Base-by-base conservation (phyloP, 129 eudicot genomes). In the Lonicera japonica region DNA sequence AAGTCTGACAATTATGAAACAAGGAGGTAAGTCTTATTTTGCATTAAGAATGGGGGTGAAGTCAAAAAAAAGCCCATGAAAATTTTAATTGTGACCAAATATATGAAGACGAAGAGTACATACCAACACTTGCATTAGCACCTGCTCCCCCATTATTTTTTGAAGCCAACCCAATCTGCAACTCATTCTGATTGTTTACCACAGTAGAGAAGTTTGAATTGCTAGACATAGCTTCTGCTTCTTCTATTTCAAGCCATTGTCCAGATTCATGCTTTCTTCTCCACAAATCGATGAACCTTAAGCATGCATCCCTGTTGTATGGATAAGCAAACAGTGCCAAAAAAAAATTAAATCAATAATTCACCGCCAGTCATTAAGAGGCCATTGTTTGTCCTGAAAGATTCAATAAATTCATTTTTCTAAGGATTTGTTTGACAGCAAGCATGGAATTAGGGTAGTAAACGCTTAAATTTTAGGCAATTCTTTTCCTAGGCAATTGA, bases 181-280 rank as follows among this genome's bases (percentile, higher is more conserved):
- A 39, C 58, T 79, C 87, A 72, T 79, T 72, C 24, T 68, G 78
- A 34, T 61, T 69, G 68, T 76, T 65, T 52, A 61, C 64, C 66
- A 73, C 58, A 7, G 84, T 77, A 64, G 80, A 73, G 29, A 75
- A 77, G 60, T 85, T 76, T 46, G 75, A 48, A 58, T 29, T 65
- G 60, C 61, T 46, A 54, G 74, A 72, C 75, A 82, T 56, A 67
- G 81, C 88, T 70, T 82, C 88, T 52, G 83, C 74, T 73, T 82
- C 79, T 75, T 80, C 91, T 70, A 85, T 70, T 61, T 85, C 95
- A 73, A 89, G 71, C 97, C 97, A 89, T 71, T 86, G 95, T 14
- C 97, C 97, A 25, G 76, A 83, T 73, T 89, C 97, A 67, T 89
- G 95, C 78, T 89, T 89, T 67, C 70, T 70, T 66, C 80, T 89